A percentile compares a stretch with the other conserved stretches of the same genome.
These are phyloP conservation scores for Eucalyptus lansdowneana DNA, from an alignment of 345 rosid genomes.

Conservation along the genomic window DNA sequence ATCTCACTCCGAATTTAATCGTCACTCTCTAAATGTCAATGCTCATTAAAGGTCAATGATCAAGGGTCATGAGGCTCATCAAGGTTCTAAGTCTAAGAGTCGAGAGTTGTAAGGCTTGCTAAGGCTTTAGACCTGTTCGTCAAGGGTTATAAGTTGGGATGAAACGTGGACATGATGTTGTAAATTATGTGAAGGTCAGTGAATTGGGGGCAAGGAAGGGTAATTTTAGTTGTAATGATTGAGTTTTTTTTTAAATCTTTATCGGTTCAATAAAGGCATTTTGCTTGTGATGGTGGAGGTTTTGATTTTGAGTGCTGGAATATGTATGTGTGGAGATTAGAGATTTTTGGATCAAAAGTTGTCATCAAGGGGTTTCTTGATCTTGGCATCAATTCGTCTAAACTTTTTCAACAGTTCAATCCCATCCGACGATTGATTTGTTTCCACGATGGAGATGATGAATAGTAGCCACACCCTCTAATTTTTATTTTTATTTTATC, in stretches of 20 bases:
- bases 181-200: slow-evolving; percentile 21
- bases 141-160: not conserved
- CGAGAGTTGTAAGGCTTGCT: not conserved
- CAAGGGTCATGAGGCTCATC: not conserved
- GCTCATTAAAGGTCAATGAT: not conserved
- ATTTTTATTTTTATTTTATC: not conserved
- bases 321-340: not conserved
- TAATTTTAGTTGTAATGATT: not conserved
- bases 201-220: slow-evolving; percentile 33
- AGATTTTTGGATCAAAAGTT: not conserved
- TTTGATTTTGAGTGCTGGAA: not conserved
- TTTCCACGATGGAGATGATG: not conserved
- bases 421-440: not conserved
- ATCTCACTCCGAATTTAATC: not conserved
- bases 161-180: not conserved
- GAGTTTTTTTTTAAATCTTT: not conserved
- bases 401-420: not conserved
- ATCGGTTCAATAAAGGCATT: not conserved
- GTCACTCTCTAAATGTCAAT: not conserved
- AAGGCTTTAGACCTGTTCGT: not conserved
- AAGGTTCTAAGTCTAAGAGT: too few relatives aligned
- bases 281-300: not conserved
- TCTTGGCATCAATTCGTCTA: not conserved
- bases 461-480: not conserved
- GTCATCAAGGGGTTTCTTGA: not conserved